A percentile compares a stretch with the other conserved stretches of the same genome.
Evolutionary conservation across 139 green algal species (phyloP).

Genomic region (Coelastrella sp.): DNA sequence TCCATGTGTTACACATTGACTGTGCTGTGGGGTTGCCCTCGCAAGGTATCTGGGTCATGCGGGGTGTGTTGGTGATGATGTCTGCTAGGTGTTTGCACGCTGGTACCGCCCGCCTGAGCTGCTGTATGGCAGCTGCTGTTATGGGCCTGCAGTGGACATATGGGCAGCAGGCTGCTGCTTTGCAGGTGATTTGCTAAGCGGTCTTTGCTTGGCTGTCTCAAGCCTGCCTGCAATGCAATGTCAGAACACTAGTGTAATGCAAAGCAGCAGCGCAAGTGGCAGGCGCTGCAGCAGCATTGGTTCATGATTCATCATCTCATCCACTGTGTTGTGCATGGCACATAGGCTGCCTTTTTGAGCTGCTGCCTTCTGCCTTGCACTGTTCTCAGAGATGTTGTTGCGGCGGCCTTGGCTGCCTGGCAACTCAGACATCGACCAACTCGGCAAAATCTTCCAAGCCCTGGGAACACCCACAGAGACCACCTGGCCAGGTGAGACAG

Average conservation of each 20-base stretch:
- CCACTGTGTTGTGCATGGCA: too few species aligned
- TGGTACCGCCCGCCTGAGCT: slow-evolving; percentile 95
- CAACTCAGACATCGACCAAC: slow-evolving; percentile 84
- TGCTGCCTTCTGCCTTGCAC: too few species aligned
- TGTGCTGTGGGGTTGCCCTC: too few species aligned
- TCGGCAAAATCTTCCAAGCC: slow-evolving; percentile 85
- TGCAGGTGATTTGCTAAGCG: slow-evolving; percentile 61
- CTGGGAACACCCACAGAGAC: slow-evolving; percentile 80
- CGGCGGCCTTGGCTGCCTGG: slow-evolving; percentile 84
- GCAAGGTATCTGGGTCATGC: too few species aligned
- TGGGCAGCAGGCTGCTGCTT: slow-evolving; percentile 93
- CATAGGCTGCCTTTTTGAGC: too few species aligned
- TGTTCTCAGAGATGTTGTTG: slow-evolving; percentile 77
- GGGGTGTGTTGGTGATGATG: too few species aligned
- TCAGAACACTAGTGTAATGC: not conserved
- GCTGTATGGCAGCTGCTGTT: slow-evolving; percentile 83
- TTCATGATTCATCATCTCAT: too few species aligned
- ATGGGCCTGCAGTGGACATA: slow-evolving; percentile 85
- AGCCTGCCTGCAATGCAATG: not conserved
- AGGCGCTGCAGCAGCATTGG: too few species aligned
- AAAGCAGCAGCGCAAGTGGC: too few species aligned
- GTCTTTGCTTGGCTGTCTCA: not conserved
- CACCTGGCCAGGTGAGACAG: slow-evolving; percentile 70
- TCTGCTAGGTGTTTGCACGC: slow-evolving; percentile 86
- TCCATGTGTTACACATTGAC: too few species aligned